These are phyloP conservation scores for Pyrenula aspistea DNA, from an alignment of 495 filamentous ascomycete species.

Conservation along the genomic window DNA sequence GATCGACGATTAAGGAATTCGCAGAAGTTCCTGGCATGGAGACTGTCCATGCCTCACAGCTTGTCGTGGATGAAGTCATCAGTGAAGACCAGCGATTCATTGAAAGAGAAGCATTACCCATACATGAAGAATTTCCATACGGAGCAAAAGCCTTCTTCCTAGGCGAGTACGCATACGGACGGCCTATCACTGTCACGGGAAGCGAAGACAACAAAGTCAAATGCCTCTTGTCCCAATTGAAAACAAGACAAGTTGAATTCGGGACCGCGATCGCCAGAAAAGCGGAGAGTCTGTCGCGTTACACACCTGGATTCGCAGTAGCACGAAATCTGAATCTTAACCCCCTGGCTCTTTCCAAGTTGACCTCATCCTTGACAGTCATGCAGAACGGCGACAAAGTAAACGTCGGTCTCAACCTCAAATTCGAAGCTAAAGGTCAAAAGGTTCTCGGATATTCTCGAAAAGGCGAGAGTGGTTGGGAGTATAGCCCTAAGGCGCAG, in stretches of 20 bases:
- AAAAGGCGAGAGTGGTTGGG: slow-evolving; percentile 75
- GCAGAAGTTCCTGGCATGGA: slow-evolving; percentile 80
- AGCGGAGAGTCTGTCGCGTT: slow-evolving; percentile 56
- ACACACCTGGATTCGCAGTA: slow-evolving; percentile 76
- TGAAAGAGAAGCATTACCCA: slow-evolving; percentile 69
- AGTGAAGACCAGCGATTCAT: slow-evolving; percentile 90
- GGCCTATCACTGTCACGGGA: slow-evolving; percentile 71
- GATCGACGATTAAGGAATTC: slow-evolving; percentile 88
- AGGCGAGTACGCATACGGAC: slow-evolving; percentile 89
- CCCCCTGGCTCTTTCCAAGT: slow-evolving; percentile 81
- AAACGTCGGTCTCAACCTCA: slow-evolving; percentile 90
- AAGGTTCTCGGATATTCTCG: slow-evolving; percentile 96
- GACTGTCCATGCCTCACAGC: slow-evolving; percentile 81
- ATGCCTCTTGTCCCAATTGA: slow-evolving; percentile 57
- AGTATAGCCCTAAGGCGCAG: slow-evolving; percentile 80
- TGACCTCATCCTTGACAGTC: slow-evolving; percentile 86
- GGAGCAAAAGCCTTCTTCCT: slow-evolving; percentile 81
- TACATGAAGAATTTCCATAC: slow-evolving; percentile 85
- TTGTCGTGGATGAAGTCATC: slow-evolving; percentile 78
- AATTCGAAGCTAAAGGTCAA: slow-evolving; percentile 87
- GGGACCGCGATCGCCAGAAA: slow-evolving; percentile 55
- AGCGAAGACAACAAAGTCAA: slow-evolving; percentile 63
- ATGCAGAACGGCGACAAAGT: slow-evolving; percentile 62
- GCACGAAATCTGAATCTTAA: slow-evolving; percentile 72
- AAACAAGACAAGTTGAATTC: slow-evolving; percentile 68